phyloP scores from a whole-genome alignment of 768 basidiomycete species.

The Boletus coccyginus region DNA sequence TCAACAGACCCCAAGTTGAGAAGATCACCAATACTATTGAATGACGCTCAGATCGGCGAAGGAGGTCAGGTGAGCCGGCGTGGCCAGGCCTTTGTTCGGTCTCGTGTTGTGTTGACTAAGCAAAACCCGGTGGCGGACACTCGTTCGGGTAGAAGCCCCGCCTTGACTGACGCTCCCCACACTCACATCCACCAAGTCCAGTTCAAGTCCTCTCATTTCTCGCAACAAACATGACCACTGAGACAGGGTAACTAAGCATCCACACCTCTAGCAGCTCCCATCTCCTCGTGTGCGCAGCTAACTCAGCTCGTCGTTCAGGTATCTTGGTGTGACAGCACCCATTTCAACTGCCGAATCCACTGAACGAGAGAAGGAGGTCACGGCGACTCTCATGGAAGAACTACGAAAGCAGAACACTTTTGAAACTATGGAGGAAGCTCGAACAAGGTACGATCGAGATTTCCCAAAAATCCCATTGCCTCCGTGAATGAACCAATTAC shows the following conservation, averaged over 20 bases:
- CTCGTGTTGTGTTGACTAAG: constrained; percentile 21
- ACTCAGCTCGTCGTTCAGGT: constrained; percentile 40
- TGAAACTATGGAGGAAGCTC: constrained; percentile 84
- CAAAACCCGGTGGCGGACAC: constrained; percentile 12
- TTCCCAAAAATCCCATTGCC: constrained; percentile 3
- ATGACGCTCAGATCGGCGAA: no score
- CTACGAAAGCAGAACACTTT: constrained; percentile 82
- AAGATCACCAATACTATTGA: no score
- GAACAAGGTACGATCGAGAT: constrained; percentile 63
- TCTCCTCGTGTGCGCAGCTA: constrained; percentile 3
- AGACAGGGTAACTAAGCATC: constrained; percentile 35
- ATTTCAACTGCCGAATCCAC: constrained; percentile 76
- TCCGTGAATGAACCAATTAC: constrained; percentile 1
- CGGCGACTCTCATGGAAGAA: constrained; percentile 85
- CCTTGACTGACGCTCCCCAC: constrained; percentile 12
- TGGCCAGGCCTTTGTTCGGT: no score
- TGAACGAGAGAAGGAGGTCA: constrained; percentile 79
- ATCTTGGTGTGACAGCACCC: constrained; percentile 81
- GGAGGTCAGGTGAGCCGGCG: no score
- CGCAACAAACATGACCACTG: constrained; percentile 37
- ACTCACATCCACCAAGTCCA: constrained; percentile 8
- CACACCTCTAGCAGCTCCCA: constrained; percentile 4
- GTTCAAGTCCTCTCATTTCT: constrained; percentile 1
- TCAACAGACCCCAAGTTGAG: no score
- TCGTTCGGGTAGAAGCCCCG: constrained; percentile 6